Base-by-base conservation (phyloP, 2,329 filamentous ascomycete genomes). In the Lachnellula suecica region DNA sequence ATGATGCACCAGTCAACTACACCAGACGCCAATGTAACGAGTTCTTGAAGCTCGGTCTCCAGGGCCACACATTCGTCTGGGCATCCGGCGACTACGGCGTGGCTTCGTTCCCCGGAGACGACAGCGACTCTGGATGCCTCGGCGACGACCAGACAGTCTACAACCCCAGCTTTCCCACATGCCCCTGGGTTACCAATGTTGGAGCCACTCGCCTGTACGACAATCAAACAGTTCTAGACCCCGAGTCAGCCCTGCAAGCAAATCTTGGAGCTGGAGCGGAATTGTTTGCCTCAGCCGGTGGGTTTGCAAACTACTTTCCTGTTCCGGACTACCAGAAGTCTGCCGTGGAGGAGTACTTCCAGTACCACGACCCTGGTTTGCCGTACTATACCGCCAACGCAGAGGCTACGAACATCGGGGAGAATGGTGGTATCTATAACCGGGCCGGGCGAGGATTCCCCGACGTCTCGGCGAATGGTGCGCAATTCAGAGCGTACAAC, bases 201-300 rank as follows among this genome's bases (percentile, higher is more conserved):
- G 79, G 79, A 10, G 79, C 77, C 7, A 81, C 79, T 0, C 68
- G 76, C 59, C 69, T 74, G 46, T 70, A 70, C 27, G 70, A 69
- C 3, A 69, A 72, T 5, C 57, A 59, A 41, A 61, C 59, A 17
- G 58, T 63, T 11, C 43, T 41, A 19, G 66, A 66, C 9, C 65
- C 72, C 0, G 75, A 78, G 55, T 68, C 70, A 31, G 75, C 76
- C 7, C 74, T 75, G 19, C 56, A 59, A 51, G 57, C 57, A 10
- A 53, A 62, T 47, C 51, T 60, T 13, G 54, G 58, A 19, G 41
- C 34, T 8, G 47, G 35, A 51, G 69, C 75, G 53, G 72, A 70
- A 3, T 66, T 95, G 72, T 82, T 95, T 66, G 90, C 91, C 73
- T 85, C 81, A n/a, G 84, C 84, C 10, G 74, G 84, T 48, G 89